Conservation (phyloP, 2,329 filamentous ascomycete species). For the Scedosporium apiospermum region DNA sequence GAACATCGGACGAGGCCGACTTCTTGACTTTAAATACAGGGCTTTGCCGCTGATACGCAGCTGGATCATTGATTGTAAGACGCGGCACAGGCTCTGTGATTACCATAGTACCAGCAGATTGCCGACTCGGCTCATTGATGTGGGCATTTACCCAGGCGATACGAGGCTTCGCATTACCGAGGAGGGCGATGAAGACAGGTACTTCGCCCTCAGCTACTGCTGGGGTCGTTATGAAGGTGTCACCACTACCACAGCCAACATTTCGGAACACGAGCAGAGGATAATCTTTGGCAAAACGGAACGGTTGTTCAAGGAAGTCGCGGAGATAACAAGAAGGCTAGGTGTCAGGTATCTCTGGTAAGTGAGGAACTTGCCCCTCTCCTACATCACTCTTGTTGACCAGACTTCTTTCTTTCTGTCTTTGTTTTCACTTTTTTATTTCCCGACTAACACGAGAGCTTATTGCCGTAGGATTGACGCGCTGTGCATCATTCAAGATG, state of each 20-base stretch:
- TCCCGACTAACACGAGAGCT: background rate
- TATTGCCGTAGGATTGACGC: background rate
- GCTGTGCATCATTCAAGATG: constrained; percentile 13
- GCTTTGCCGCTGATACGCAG: background rate
- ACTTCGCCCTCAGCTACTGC: background rate
- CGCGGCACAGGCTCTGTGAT: background rate
- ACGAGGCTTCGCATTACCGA: background rate
- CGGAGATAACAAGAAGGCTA: background rate
- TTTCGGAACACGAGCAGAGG: background rate
- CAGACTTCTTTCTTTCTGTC: background rate
- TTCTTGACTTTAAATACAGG: background rate
- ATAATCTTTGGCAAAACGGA: background rate
- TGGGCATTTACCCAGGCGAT: background rate
- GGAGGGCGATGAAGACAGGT: background rate
- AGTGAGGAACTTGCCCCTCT: background rate
- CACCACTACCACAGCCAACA: background rate
- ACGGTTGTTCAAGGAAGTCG: background rate
- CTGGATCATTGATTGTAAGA: background rate
- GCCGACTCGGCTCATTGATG: background rate
- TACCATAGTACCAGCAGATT: background rate
- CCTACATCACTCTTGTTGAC: background rate
- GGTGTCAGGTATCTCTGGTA: background rate
- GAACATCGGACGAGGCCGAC: background rate
- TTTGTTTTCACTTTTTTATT: background rate
- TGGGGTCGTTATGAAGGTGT: background rate